Percentiles rank a stretch among this genome's conserved stretches.
Evolutionary conservation across 2,329 filamentous ascomycete genomes (phyloP).

Genomic region (Onygenales sp.): DNA sequence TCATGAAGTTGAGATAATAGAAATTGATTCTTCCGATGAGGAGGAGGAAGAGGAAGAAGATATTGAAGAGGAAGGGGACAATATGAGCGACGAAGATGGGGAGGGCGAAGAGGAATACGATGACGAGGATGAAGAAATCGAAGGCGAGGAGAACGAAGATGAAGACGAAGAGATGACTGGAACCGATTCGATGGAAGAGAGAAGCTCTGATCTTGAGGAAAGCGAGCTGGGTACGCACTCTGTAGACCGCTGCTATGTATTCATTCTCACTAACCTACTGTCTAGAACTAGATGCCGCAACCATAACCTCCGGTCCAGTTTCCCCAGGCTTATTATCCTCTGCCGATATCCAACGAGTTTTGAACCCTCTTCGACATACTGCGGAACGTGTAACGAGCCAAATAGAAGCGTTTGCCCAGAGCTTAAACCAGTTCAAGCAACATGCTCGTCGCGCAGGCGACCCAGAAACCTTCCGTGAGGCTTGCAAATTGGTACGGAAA

Average conservation of each 20-base stretch:
- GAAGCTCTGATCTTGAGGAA: constrained; percentile 1
- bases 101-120: constrained; percentile 2
- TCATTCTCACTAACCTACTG: neutral
- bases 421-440: constrained; percentile 64
- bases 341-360: constrained; percentile 40
- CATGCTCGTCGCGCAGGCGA: constrained; percentile 24
- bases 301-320: constrained; percentile 6
- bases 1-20: constrained; percentile 28
- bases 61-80: constrained; percentile 14
- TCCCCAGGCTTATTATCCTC: constrained; percentile 30
- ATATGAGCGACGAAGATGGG: constrained; percentile 13
- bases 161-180: constrained; percentile 20
- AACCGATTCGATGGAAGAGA: constrained; percentile 14
- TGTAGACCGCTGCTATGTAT: neutral
- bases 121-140: neutral
- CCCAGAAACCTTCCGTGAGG: constrained; percentile 51
- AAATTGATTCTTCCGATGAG: constrained; percentile 29
- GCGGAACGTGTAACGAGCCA: constrained; percentile 65
- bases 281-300: constrained; percentile 8
- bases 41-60: constrained; percentile 22
- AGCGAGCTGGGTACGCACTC: constrained; percentile 9
- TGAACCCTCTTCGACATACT: constrained; percentile 54
- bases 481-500: constrained; percentile 57
- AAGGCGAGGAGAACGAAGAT: constrained; percentile 19
- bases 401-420: constrained; percentile 77